Evolutionary conservation across 73 alveolate genomes (phyloP).

Genomic region (Tetrahymena malaccensis): DNA sequence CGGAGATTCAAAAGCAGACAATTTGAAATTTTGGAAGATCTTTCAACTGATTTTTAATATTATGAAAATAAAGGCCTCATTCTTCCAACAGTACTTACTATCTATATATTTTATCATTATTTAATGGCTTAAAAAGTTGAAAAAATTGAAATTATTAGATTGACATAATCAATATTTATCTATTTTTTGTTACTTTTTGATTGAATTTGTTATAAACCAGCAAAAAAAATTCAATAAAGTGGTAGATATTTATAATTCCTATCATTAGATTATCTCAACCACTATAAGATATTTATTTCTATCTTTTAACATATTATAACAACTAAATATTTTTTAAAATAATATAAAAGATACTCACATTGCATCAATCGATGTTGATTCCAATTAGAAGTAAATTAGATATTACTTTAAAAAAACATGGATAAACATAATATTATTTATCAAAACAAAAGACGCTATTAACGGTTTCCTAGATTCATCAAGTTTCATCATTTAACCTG

Average conservation of each 20-base stretch:
- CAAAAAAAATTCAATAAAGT: too few relatives aligned
- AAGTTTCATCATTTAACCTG: background rate
- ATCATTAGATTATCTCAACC: too few relatives aligned
- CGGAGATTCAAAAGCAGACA: background rate
- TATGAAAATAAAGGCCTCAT: background rate
- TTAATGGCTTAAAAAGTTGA: background rate
- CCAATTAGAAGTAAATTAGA: background rate
- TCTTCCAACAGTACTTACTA: background rate
- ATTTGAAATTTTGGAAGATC: background rate
- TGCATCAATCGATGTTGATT: background rate
- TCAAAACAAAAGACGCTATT: background rate
- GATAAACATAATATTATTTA: background rate
- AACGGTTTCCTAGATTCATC: background rate
- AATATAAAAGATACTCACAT: background rate
- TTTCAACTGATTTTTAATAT: background rate
- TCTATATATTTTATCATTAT: background rate
- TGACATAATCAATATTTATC: background rate
- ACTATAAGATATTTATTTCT: too few relatives aligned
- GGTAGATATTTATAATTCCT: too few relatives aligned
- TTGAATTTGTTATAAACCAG: too few relatives aligned
- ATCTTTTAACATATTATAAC: too few relatives aligned
- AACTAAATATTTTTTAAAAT: background rate
- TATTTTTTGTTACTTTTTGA: too few relatives aligned
- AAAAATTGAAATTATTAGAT: background rate
- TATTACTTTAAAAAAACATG: too few relatives aligned